Percentiles rank a stretch among this genome's conserved stretches.
phyloP scores from a whole-genome alignment of 1,284 basidiomycete genomes.

The Vanrija humicola region DNA sequence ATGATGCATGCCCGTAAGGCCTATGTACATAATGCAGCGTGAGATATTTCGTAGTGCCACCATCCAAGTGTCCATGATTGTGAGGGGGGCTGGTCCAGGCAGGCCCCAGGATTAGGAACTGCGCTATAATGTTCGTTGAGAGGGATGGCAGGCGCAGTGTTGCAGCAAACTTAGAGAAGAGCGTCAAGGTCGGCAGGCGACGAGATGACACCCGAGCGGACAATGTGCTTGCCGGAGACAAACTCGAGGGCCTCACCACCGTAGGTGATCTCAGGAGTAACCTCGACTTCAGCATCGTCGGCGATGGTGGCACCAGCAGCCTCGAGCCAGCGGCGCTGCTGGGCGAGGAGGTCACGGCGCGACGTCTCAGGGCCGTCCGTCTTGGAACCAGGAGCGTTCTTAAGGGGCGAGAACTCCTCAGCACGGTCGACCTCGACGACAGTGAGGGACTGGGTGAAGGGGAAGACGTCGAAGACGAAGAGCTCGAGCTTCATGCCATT shows the following conservation, averaged over 20 bases:
- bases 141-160: neutral
- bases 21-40: neutral
- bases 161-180: neutral
- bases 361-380: constrained; percentile 90
- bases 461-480: constrained; percentile 99
- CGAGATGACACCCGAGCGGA: constrained; percentile 51
- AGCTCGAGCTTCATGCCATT: constrained; percentile 99
- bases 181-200: constrained; percentile 22
- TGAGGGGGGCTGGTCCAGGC: no score
- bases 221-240: constrained; percentile 72
- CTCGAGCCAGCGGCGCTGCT: constrained; percentile 81
- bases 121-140: no score
- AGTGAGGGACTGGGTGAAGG: constrained; percentile 75
- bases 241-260: constrained; percentile 84
- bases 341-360: constrained; percentile 80
- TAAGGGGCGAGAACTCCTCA: constrained; percentile 94
- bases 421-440: constrained; percentile 83
- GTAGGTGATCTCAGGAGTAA: constrained; percentile 84
- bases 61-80: no score
- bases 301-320: constrained; percentile 68
- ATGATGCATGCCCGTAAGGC: neutral
- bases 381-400: constrained; percentile 94
- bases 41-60: no score
- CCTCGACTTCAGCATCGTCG: constrained; percentile 68
- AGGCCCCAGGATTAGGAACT: no score